These are phyloP conservation scores for Knufia fluminis DNA, from an alignment of 2,329 filamentous ascomycete species.

Conservation along the genomic window DNA sequence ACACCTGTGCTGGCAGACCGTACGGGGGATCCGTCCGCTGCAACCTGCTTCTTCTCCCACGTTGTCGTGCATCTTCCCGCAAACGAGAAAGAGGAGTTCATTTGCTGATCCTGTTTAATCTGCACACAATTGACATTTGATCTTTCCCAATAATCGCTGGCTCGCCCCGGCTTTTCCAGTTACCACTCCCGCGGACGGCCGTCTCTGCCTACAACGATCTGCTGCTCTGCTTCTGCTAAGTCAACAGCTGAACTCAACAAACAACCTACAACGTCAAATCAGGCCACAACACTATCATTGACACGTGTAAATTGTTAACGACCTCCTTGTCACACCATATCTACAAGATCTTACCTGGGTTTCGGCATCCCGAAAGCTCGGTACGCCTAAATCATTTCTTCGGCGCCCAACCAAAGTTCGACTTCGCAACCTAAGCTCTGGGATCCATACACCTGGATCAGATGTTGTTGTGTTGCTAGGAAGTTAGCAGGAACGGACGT, in stretches of 20 bases:
- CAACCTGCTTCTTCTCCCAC: too few relatives aligned
- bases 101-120: too few relatives aligned
- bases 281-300: background rate
- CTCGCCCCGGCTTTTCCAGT: too few relatives aligned
- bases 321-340: background rate
- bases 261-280: background rate
- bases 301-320: background rate
- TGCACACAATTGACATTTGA: too few relatives aligned
- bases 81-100: too few relatives aligned
- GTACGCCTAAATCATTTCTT: constrained; percentile 5
- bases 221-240: too few relatives aligned
- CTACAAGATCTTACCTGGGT: background rate
- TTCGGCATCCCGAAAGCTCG: background rate
- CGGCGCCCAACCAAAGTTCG: background rate
- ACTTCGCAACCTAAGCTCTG: background rate
- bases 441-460: background rate
- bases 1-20: too few relatives aligned
- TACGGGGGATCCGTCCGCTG: too few relatives aligned
- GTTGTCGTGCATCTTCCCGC: too few relatives aligned
- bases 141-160: too few relatives aligned
- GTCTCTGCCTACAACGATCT: too few relatives aligned
- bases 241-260: background rate
- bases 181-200: too few relatives aligned
- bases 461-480: background rate
- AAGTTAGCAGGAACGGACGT: background rate